Evolutionary conservation across 164 flowering plant species (phyloP), one percentile per base, ranked within the genome.

Genomic region (Brasenia schreberi): DNA sequence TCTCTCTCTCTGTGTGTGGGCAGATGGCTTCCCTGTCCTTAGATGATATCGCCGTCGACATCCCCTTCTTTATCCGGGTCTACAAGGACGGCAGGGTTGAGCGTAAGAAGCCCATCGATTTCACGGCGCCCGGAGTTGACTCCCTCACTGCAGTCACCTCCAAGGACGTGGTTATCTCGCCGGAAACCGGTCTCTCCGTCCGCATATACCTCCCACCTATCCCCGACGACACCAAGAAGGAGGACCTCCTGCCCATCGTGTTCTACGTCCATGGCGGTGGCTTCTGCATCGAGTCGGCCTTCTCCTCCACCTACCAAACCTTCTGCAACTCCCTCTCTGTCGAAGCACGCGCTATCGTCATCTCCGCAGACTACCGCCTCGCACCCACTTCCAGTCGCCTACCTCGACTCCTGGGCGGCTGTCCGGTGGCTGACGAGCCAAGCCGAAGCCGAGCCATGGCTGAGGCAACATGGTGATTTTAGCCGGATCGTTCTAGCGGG

Each of bases 301-400:
- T 75, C 0, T 67, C 72, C 7, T 77, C 84, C 10, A 17, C 17
- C 7, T 80, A 81, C 77, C 87, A 84, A 65, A 39, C 42, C 27
- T 61, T 10, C 45, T 58, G 78, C 65, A 79, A 73, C 68, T 16
- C 17, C 16, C n/a, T 86, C 0, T 85, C 74, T 1, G 68, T 70
- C 17, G 72, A 64, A 39, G 75, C 82, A 10, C 71, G 79, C 49
- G 71, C 64, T 56, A 44, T 86, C 43, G 70, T 72, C 27, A 68
- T 82, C 58, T 80, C 87, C 1, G 80, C 84, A 0, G 68, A 78
- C 70, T 86, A 84, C 79, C 68, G 90, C 43, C 43, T 60, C 16
- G 86, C 81, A 0, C 65, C 85, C 77, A 0, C 84, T 84, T 18
- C 88, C 85, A 0, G 67, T 76, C 1, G 90, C 90, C 42, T 79